Evolutionary conservation across 202 grass and related monocot species (phyloP).

Genomic region (Setaria italica): DNA sequence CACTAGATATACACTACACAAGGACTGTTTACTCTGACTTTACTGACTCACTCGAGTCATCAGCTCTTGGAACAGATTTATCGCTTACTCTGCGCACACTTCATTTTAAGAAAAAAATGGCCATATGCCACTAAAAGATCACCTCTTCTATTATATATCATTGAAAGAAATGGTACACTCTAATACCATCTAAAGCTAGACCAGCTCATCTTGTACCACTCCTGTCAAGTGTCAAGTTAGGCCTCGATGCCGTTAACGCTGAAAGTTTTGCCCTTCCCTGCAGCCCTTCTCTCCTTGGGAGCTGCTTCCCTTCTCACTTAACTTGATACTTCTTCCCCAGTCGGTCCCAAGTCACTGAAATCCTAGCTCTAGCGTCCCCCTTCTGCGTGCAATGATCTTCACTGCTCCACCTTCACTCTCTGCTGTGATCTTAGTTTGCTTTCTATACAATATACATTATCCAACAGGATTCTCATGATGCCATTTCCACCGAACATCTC

Average conservation of each 20-base stretch:
- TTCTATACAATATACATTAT: neutral
- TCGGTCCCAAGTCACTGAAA: neutral
- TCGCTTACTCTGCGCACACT: neutral
- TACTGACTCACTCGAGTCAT: slow-evolving; percentile 10
- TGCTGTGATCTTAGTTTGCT: neutral
- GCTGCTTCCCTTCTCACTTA: neutral
- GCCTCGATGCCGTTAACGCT: neutral
- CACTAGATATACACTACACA: neutral
- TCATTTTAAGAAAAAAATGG: neutral
- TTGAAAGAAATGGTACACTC: neutral
- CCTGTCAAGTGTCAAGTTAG: too few relatives aligned
- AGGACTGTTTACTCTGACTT: neutral
- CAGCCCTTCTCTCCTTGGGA: neutral
- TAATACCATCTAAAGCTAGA: neutral
- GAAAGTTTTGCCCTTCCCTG: neutral
- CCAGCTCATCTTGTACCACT: neutral
- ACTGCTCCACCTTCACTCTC: neutral
- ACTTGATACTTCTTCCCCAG: neutral
- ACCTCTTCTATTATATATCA: neutral
- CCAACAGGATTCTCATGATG: neutral
- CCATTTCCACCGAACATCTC: neutral
- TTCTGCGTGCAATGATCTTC: neutral
- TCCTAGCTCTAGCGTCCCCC: neutral
- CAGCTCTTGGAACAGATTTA: neutral
- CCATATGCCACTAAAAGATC: neutral